A percentile compares a stretch with the other conserved stretches of the same genome.
These are phyloP conservation scores for Rutstroemia sydowiana DNA, from an alignment of 2,329 filamentous ascomycete genomes.

Conservation along the genomic window DNA sequence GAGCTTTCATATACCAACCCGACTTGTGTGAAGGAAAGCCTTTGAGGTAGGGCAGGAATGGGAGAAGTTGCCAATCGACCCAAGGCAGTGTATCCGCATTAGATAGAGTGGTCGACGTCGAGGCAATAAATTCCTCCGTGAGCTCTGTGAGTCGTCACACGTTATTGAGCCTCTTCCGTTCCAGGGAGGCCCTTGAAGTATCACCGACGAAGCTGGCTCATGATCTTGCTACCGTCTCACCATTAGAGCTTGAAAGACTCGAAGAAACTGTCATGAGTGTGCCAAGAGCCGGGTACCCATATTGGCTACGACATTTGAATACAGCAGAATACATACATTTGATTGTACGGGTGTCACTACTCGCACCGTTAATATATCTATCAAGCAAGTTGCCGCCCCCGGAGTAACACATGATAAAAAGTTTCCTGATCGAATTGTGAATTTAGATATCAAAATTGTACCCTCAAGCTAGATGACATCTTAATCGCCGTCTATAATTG, in stretches of 20 bases:
- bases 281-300: slow-evolving; percentile 10
- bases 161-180: background rate
- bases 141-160: background rate
- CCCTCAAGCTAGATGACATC: no score
- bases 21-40: slow-evolving; percentile 7
- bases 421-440: background rate
- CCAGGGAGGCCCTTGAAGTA: slow-evolving; percentile 1
- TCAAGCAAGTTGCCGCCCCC: slow-evolving; percentile 3
- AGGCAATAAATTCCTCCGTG: background rate
- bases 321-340: background rate
- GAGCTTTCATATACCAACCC: slow-evolving; percentile 1
- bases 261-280: slow-evolving; percentile 6
- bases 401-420: background rate
- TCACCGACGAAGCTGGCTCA: slow-evolving; percentile 2
- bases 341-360: slow-evolving; percentile 8
- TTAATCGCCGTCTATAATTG: no score
- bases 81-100: slow-evolving; percentile 1
- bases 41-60: background rate
- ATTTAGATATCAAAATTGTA: no score
- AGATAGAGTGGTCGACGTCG: slow-evolving; percentile 9
- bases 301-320: slow-evolving; percentile 3
- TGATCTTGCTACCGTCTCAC: slow-evolving; percentile 5
- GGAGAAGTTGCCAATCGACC: background rate
- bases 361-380: slow-evolving; percentile 10
- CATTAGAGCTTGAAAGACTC: background rate